Evolutionary conservation across 2,329 filamentous ascomycete genomes (phyloP), one percentile per base, ranked within the genome.

Genomic region (Scorias spongiosa): DNA sequence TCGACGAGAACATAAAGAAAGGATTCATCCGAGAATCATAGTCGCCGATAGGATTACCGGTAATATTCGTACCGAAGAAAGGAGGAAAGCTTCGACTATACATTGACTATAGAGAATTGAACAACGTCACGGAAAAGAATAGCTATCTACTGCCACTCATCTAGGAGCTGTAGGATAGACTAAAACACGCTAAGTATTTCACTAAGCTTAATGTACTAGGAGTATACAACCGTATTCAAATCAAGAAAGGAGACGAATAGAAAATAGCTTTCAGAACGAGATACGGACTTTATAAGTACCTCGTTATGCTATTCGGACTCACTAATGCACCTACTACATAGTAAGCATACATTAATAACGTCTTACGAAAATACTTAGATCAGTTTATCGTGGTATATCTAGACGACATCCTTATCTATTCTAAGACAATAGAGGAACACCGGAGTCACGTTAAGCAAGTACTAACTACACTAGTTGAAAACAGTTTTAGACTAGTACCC

Each of bases 401-500:
- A 36, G 32, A 36, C 32, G 15, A 36, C 15, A 36, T 36, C 11
- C 32, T 36, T 15, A 36, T 36, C 15, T 15, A 36, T 9, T 36
- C 15, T 3, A 36, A 12, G 5, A 36, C 15, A 4, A 12, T 12
- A 15, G 11, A 12, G 9, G 32, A 12, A 5, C 9, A 36, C 15
- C 11, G 15, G 32, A 12, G 9, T 3, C 32, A 36, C 32, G 15
- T 36, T 12, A 12, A 15, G 5, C 12, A 36, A 36, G 32, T 36
- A 15, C 15, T 36, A 36, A 5, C 4, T 3, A 36, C 32, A 5
- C 32, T 36, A 15, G 3, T 36, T 5, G 15, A 36, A 3, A 15
- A 5, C 11, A 9, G 32, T 15, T 9, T 36, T 4, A 3, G 51
- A 26, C 15, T 51, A 17, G 46, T 52, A 20, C 45, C 49, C 28